Percentiles rank a stretch among this genome's conserved stretches.
Conservation (phyloP, 306 rosid genomes). For the Mimosa bimucronata region DNA sequence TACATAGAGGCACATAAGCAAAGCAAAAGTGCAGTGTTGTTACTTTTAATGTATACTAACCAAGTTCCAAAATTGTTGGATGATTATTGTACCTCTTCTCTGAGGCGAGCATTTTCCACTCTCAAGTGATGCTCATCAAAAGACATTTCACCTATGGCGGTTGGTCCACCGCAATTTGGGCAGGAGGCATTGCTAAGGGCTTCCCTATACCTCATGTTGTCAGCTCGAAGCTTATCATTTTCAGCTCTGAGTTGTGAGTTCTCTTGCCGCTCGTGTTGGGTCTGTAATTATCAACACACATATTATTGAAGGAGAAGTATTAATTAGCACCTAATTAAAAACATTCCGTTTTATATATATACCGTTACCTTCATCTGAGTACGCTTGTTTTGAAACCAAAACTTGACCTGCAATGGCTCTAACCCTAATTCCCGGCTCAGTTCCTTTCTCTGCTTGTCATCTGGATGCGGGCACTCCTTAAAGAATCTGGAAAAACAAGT, state of each 20-base stretch:
- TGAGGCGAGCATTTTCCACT: conserved; percentile 80
- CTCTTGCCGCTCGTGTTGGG: conserved; percentile 93
- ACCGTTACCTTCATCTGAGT: conserved; percentile 90
- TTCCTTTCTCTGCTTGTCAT: conserved; percentile 98
- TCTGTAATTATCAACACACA: conserved; percentile 43
- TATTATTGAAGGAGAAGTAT: not conserved
- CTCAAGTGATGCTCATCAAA: conserved; percentile 94
- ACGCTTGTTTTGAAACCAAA: conserved; percentile 99
- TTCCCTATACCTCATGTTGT: conserved; percentile 91
- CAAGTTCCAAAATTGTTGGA: not conserved
- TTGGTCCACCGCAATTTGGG: conserved; percentile 96
- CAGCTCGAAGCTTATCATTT: conserved; percentile 84
- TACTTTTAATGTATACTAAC: not conserved
- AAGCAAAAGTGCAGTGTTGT: not conserved
- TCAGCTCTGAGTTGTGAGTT: conserved; percentile 79
- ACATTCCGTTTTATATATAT: not conserved
- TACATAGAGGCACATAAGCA: not conserved
- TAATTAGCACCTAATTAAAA: not conserved
- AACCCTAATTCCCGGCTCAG: conserved; percentile 86
- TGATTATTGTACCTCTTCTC: conserved; percentile 77
- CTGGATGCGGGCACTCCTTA: conserved; percentile 99
- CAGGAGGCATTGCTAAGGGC: conserved; percentile 96
- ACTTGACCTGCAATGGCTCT: conserved; percentile 92
- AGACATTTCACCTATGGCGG: conserved; percentile 95
- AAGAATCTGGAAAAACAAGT: conserved; percentile 56